Base-by-base conservation (phyloP, 2,329 filamentous ascomycete species). In the Botrytis tulipae region DNA sequence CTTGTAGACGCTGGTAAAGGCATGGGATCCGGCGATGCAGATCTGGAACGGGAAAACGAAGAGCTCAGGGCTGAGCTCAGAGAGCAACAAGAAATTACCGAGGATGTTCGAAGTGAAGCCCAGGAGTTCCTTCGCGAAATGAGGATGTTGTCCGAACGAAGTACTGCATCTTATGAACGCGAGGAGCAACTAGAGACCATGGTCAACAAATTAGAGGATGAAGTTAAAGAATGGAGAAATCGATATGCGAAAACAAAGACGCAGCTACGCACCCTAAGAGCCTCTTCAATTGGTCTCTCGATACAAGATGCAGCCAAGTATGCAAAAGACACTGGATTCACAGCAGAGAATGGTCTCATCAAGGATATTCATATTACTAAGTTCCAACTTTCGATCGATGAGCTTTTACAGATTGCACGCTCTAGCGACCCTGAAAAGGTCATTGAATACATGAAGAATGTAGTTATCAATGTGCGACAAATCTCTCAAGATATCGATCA, bases 321-420 rank as follows among this genome's bases (percentile, higher is more conserved):
- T 76, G 83, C 90, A 59, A 88, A 88, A 69, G 90, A 93, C 70
- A 88, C 88, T 79, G 89, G 87, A 40, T 91, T 96, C 76, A 87
- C 89, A 35, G 87, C 92, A 54, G 88, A 91, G 20, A 88, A 90
- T 74, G 96, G 96, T 9, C 82, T 96, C 35, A 90, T 99, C 78
- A 95, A 93, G 83, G 96, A 98, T 82, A 88, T 98, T 20, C 93
- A 98, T 81, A 90, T 99, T 77, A 98, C 95, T 69, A 95, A 93
- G 80, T 98, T 97, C 84, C 96, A 99, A 82, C 91, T 98, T 74
- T 89, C 94, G 35, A 93, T 99, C 75, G 95, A 99, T 80, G 95
- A 98, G 79, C 87, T 98, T 57, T 86, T 99, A 51, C 91, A 91
- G 76, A 88, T 87, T 59, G 94, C 94, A 29, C 90, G 95, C 68